phyloP scores from a whole-genome alignment of 192 early-diverging fungal genomes.

The Coemansia sp. region DNA sequence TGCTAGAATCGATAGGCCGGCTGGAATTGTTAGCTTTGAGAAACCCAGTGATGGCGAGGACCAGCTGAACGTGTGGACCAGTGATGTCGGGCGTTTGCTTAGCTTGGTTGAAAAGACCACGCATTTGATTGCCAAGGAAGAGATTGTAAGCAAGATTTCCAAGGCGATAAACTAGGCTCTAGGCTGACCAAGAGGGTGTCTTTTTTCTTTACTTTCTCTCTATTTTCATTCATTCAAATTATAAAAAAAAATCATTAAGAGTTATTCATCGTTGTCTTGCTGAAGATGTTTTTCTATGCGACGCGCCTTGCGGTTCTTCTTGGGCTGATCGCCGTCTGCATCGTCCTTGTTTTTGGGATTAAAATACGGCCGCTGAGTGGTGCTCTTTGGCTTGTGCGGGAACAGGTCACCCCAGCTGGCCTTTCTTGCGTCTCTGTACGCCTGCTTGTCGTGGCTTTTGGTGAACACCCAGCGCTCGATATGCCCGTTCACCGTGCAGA shows the following conservation, averaged over 20 bases:
- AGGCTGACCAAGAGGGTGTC: constrained; percentile 14
- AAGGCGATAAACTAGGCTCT: constrained; percentile 46
- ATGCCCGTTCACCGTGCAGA: constrained; percentile 56
- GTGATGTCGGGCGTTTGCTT: constrained; percentile 83
- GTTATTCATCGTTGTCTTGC: background rate
- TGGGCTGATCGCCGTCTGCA: background rate
- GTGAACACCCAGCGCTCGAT: constrained; percentile 71
- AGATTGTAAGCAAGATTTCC: constrained; percentile 84
- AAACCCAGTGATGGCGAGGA: constrained; percentile 82
- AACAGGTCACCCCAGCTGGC: constrained; percentile 81
- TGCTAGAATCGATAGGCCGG: constrained; percentile 92
- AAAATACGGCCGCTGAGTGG: constrained; percentile 16
- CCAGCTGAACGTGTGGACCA: constrained; percentile 91
- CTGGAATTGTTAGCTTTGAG: constrained; percentile 86
- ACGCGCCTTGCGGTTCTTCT: constrained; percentile 19
- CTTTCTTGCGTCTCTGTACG: constrained; percentile 75
- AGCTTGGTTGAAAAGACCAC: constrained; percentile 94
- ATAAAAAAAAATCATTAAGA: background rate
- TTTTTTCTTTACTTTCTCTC: background rate
- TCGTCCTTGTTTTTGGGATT: constrained; percentile 3
- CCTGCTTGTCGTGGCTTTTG: constrained; percentile 67
- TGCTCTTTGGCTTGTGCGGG: constrained; percentile 65
- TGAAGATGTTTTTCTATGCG: constrained; percentile 7
- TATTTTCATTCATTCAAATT: background rate
- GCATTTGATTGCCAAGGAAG: constrained; percentile 87